These are phyloP conservation scores for Entonaema liquescens DNA, from an alignment of 495 filamentous ascomycete genomes.

Conservation along the genomic window DNA sequence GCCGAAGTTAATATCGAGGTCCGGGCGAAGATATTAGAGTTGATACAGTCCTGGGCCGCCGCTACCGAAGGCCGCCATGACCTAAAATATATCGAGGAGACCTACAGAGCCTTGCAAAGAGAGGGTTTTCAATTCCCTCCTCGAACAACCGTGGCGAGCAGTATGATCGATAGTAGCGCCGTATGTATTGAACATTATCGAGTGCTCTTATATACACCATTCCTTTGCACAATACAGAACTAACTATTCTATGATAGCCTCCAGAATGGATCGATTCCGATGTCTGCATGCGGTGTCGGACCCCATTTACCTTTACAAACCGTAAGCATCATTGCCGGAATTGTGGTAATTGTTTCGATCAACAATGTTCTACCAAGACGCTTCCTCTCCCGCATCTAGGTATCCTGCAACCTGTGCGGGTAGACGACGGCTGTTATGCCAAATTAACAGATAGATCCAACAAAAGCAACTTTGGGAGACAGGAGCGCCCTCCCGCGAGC, in stretches of 20 bases:
- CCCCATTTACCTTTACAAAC: conserved; percentile 95
- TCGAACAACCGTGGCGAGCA: conserved; percentile 83
- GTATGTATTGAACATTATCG: conserved; percentile 62
- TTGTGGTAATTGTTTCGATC: conserved; percentile 96
- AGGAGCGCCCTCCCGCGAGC: conserved; percentile 44
- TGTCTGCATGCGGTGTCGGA: conserved; percentile 97
- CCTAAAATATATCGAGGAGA: conserved; percentile 84
- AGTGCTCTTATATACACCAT: neutral
- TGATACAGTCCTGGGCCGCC: conserved; percentile 93
- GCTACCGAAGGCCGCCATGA: conserved; percentile 88
- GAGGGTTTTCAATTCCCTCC: conserved; percentile 94
- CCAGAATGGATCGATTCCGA: conserved; percentile 98
- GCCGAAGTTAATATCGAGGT: conserved; percentile 84
- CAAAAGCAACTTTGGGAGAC: conserved; percentile 43
- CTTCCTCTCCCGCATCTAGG: conserved; percentile 91
- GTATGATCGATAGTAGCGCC: conserved; percentile 95
- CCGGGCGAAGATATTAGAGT: conserved; percentile 85
- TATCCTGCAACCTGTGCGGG: conserved; percentile 88
- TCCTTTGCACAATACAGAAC: conserved; percentile 11
- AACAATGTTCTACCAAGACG: conserved; percentile 88
- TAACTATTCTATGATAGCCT: conserved; percentile 65
- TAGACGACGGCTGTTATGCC: conserved; percentile 95
- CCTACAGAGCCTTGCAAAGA: conserved; percentile 78
- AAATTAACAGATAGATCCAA: conserved; percentile 83
- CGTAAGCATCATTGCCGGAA: conserved; percentile 98